Percentiles rank a stretch among this genome's conserved stretches.
phyloP scores from a whole-genome alignment of 192 early-diverging fungal species.

The Pilobolus umbonatus region DNA sequence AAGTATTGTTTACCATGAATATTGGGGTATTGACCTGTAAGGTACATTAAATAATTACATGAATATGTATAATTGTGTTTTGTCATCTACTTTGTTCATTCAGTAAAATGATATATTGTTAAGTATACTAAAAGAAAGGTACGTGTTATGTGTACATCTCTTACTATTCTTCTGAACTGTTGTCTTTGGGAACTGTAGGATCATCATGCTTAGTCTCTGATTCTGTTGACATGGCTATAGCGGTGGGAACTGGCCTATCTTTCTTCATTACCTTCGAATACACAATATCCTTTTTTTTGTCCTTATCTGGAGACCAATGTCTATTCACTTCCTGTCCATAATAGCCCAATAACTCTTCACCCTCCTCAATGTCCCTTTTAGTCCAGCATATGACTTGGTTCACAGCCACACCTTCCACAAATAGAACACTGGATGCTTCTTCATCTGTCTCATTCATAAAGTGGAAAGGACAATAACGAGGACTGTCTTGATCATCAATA shows the following conservation, averaged over 20 bases:
- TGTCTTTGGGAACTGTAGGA: too few species aligned
- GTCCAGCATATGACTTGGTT: slow-evolving; percentile 89
- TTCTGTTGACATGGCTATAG: background rate
- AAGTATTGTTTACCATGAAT: too few species aligned
- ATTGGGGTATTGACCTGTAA: too few species aligned
- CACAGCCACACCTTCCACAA: slow-evolving; percentile 72
- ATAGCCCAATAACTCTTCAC: slow-evolving; percentile 83
- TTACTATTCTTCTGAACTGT: background rate
- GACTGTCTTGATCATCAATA: slow-evolving; percentile 55
- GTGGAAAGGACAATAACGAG: slow-evolving; percentile 82
- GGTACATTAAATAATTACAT: too few species aligned
- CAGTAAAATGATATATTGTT: too few species aligned
- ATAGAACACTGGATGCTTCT: slow-evolving; percentile 60
- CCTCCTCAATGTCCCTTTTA: slow-evolving; percentile 57
- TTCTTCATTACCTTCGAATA: background rate
- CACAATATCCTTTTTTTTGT: background rate
- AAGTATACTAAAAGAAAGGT: too few species aligned
- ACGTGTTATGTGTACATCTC: too few species aligned
- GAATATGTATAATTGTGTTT: too few species aligned
- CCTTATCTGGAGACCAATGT: slow-evolving; percentile 44
- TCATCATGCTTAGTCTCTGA: slow-evolving; percentile 1
- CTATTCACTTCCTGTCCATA: slow-evolving; percentile 84
- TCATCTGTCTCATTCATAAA: slow-evolving; percentile 81
- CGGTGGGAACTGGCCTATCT: too few species aligned
- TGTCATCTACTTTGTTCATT: too few species aligned